Evolutionary conservation across 208 protist genomes (phyloP), one percentile per base, ranked within the genome.

Genomic region (Trypanosoma mega): DNA sequence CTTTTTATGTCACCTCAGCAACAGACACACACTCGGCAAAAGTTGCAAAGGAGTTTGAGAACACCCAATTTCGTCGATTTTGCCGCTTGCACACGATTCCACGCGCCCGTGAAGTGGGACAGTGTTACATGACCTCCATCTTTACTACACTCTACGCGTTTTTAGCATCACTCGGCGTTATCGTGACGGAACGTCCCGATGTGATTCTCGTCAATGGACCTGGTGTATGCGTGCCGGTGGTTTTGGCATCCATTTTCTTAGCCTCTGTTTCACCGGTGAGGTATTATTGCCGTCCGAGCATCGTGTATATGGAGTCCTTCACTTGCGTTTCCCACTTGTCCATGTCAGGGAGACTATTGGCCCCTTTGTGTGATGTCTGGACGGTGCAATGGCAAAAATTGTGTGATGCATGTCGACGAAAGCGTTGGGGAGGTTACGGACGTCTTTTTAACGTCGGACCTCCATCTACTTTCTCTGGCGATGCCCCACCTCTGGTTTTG

Each of bases 181-280:
- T 63, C 27, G 49, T 68, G 21, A 70, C 66, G 1, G 78, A 90
- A 56, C 47, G 46, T 46, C 86, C 89, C 1, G 77, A 87, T 45
- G 77, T 94, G 31, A 61, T 96, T 61, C 70, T 97, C n/a, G 74
- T 72, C 6, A 97, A 97, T 60, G 93, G 93, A 1, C 93, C 93
- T 47, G 93, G 91, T 23, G 87, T 95, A 43, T 97, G 93, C 65
- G 66, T 97, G 29, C 93, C 93, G 12, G 78, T 97, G 9, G 80
- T 92, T 16, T 51, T 68, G 8, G 86, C 87, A 1, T 60, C 70
- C 6, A 12, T 87, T 23, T 63, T 87, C 18, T 21, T 96, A 6
- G 51, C 80, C 1, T 36, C 72, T 20, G 63, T 87, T 39, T 55
- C 39, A n/a, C 78, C 76, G 24, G 84, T 73, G 60, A 66, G 57